phyloP scores from a whole-genome alignment of 768 basidiomycete genomes.

The Daedalea quercina region DNA sequence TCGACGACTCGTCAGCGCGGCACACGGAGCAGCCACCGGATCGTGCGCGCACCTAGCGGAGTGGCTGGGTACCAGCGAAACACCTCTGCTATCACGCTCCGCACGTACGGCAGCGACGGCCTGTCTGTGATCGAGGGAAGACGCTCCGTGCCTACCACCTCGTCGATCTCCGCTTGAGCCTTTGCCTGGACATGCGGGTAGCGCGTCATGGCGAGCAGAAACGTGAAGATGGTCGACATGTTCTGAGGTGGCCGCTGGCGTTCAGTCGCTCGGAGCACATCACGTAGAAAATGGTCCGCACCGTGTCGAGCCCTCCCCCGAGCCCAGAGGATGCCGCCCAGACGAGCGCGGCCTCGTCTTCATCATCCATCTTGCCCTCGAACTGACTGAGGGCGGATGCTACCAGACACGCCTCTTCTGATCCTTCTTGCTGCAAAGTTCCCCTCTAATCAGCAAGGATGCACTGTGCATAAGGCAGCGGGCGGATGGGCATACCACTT shows the following conservation, averaged over 20 bases:
- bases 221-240: not conserved
- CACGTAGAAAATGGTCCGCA: not conserved
- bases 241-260: not conserved
- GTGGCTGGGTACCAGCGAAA: too few relatives aligned
- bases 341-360: not conserved
- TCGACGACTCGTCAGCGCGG: too few relatives aligned
- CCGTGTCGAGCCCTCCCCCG: conserved; percentile 5
- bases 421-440: not conserved
- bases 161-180: conserved; percentile 58
- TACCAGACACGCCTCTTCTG: not conserved
- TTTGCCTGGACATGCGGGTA: conserved; percentile 23
- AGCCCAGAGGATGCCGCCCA: not conserved
- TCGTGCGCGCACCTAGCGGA: too few relatives aligned
- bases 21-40: too few relatives aligned
- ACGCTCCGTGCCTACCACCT: conserved; percentile 42
- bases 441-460: too few relatives aligned
- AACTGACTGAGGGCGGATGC: not conserved
- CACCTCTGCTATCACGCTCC: too few relatives aligned
- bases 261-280: not conserved
- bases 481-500: not conserved
- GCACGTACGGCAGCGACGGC: conserved; percentile 42
- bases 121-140: conserved; percentile 51
- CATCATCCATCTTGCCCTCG: not conserved
- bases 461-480: not conserved
- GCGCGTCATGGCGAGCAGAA: conserved; percentile 2